Conservation (phyloP, 495 filamentous ascomycete genomes). For the Xylaria longipes region DNA sequence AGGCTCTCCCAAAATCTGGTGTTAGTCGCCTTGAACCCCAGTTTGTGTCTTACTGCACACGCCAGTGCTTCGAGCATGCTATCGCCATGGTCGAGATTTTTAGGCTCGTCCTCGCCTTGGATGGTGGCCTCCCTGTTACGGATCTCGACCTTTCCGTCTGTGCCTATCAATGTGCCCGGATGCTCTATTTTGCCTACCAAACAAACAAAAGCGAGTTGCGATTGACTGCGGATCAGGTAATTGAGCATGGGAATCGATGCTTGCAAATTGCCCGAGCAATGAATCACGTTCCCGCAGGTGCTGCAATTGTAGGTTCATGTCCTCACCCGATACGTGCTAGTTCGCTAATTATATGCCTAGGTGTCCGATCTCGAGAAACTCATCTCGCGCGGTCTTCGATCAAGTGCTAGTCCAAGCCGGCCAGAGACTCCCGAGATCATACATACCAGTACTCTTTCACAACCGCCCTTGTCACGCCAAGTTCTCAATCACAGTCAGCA, state of each 20-base stretch:
- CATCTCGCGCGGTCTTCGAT: slow-evolving; percentile 43
- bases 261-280: slow-evolving; percentile 41
- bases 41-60: slow-evolving; percentile 47
- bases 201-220: slow-evolving; percentile 31
- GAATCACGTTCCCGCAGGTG: slow-evolving; percentile 43
- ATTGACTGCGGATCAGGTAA: slow-evolving; percentile 36
- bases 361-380: slow-evolving; percentile 54
- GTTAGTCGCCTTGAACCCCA: slow-evolving; percentile 47
- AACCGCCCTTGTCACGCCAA: slow-evolving; percentile 32
- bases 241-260: slow-evolving; percentile 40
- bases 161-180: slow-evolving; percentile 54
- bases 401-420: slow-evolving; percentile 24
- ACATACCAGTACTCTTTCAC: slow-evolving; percentile 28
- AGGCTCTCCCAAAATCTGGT: slow-evolving; percentile 45
- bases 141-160: slow-evolving; percentile 57
- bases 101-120: slow-evolving; percentile 47
- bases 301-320: slow-evolving; percentile 46
- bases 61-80: slow-evolving; percentile 55
- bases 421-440: slow-evolving; percentile 32
- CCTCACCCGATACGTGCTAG: too few species aligned
- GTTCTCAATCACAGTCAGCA: slow-evolving; percentile 31
- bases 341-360: slow-evolving; percentile 29
- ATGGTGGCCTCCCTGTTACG: slow-evolving; percentile 48
- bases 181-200: slow-evolving; percentile 43
- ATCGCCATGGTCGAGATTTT: slow-evolving; percentile 57